phyloP scores from a whole-genome alignment of 2,329 filamentous ascomycete genomes.

The Talaromyces rugulosus region DNA sequence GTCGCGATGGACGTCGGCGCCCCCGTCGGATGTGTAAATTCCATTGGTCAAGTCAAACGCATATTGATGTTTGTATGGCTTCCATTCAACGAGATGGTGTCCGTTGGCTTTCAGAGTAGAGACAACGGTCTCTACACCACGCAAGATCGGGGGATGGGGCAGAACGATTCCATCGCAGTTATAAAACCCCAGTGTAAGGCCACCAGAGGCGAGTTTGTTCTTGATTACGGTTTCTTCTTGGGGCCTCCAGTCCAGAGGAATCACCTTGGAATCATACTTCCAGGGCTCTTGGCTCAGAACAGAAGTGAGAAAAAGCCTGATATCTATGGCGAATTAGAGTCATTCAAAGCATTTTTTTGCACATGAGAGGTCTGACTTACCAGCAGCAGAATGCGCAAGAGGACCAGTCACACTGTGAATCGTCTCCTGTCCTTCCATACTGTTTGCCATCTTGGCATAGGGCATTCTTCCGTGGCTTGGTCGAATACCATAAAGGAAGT shows the following conservation, averaged over 20 bases:
- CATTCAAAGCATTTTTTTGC: constrained; percentile 20
- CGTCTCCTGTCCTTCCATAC: constrained; percentile 33
- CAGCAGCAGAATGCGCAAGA: constrained; percentile 24
- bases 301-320: constrained; percentile 26
- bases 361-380: constrained; percentile 18
- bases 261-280: constrained; percentile 48
- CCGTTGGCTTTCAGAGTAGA: constrained; percentile 16
- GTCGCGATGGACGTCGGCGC: constrained; percentile 21
- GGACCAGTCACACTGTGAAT: constrained; percentile 32
- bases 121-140: constrained; percentile 13
- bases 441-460: constrained; percentile 13
- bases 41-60: neutral
- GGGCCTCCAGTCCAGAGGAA: constrained; percentile 52
- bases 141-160: constrained; percentile 7
- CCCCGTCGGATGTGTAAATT: neutral
- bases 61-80: constrained; percentile 1
- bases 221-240: constrained; percentile 2
- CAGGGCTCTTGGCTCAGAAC: constrained; percentile 46
- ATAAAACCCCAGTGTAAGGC: constrained; percentile 9
- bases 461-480: constrained; percentile 21
- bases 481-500: constrained; percentile 22
- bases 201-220: constrained; percentile 1
- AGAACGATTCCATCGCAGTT: constrained; percentile 8
- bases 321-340: constrained; percentile 17
- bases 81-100: constrained; percentile 10